Evolutionary conservation across 441 rosid genomes (phyloP).

Genomic region (Jatropha multifida): DNA sequence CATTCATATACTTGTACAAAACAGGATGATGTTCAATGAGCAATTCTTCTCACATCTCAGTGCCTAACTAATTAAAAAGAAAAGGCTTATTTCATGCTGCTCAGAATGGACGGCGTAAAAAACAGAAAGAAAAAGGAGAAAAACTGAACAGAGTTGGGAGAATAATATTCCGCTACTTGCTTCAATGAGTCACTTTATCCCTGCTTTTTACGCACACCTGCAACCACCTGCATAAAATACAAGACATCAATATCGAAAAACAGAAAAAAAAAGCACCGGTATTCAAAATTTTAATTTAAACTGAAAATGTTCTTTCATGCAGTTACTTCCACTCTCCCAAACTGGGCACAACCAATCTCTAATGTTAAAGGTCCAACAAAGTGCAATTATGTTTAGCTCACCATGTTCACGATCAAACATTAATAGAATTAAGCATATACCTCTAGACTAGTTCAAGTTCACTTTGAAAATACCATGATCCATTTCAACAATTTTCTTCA

Average conservation of each 20-base stretch:
- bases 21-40: conserved; percentile 3
- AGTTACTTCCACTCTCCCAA: background rate
- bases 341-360: background rate
- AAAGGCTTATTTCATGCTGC: conserved; percentile 45
- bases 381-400: background rate
- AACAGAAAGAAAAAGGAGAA: background rate
- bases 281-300: background rate
- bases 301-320: background rate
- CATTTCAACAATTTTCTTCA: background rate
- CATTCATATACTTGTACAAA: conserved; percentile 14
- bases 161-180: background rate
- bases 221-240: conserved; percentile 62
- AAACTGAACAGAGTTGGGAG: background rate
- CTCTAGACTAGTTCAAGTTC: background rate
- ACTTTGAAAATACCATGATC: background rate
- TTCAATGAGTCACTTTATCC: conserved; percentile 17
- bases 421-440: background rate
- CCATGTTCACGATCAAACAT: background rate
- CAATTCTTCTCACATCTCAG: conserved; percentile 4
- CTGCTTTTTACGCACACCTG: conserved; percentile 81
- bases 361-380: background rate
- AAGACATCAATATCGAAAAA: conserved; percentile 2
- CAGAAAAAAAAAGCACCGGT: background rate
- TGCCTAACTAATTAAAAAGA: conserved; percentile 18
- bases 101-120: conserved; percentile 14